phyloP scores from a whole-genome alignment of 2,329 filamentous ascomycete genomes.

The Ceratocystis destructans region DNA sequence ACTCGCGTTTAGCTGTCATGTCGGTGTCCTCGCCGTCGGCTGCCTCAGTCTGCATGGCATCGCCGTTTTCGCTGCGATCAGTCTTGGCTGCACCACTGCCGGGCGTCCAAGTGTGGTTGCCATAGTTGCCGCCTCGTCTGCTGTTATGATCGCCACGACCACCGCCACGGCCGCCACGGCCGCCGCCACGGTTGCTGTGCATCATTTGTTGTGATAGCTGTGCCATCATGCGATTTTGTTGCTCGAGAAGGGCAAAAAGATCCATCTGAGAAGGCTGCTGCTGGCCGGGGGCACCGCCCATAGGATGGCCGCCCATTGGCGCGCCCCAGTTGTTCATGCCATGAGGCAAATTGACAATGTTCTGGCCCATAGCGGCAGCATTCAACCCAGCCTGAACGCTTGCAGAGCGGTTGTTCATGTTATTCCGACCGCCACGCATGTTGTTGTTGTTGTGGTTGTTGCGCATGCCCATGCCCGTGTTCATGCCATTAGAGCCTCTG shows the following conservation, averaged over 20 bases:
- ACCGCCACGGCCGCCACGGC: conserved; percentile 43
- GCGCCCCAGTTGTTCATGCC: conserved; percentile 29
- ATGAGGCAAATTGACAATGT: conserved; percentile 28
- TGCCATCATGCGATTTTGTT: conserved; percentile 76
- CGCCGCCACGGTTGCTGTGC: conserved; percentile 28
- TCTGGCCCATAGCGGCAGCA: conserved; percentile 28
- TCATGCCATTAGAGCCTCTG: conserved; percentile 19
- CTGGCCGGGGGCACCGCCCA: conserved; percentile 21
- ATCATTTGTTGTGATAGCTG: conserved; percentile 54
- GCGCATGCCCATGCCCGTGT: conserved; percentile 22
- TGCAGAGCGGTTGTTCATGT: conserved; percentile 37
- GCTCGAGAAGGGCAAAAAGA: conserved; percentile 67
- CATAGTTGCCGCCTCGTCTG: conserved; percentile 35
- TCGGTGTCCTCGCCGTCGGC: conserved; percentile 46
- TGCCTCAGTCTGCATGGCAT: conserved; percentile 26
- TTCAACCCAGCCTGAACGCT: conserved; percentile 37
- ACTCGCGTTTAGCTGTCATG: conserved; percentile 42
- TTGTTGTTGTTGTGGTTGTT: conserved; percentile 15
- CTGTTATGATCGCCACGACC: conserved; percentile 42
- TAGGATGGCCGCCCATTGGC: conserved; percentile 3
- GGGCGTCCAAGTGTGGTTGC: conserved; percentile 27
- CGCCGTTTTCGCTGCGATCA: conserved; percentile 24
- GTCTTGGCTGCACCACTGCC: conserved; percentile 20
- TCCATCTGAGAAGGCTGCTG: conserved; percentile 36
- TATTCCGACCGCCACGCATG: conserved; percentile 21